phyloP scores from a whole-genome alignment of 1,284 basidiomycete genomes.

The Pseudozyma thailandica region DNA sequence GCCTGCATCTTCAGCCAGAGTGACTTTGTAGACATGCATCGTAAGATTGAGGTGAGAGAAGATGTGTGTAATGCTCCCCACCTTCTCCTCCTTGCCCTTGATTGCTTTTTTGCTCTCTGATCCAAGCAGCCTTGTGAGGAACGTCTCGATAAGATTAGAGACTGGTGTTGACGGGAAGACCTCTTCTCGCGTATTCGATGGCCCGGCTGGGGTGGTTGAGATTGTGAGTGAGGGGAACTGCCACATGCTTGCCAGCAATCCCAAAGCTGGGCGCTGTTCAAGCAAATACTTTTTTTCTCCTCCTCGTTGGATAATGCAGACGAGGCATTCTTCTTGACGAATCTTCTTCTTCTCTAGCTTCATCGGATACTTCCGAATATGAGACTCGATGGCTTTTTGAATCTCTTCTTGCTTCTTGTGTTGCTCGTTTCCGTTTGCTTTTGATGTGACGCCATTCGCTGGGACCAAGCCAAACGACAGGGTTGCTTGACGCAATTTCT shows the following conservation, averaged over 20 bases:
- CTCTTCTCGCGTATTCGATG: not conserved
- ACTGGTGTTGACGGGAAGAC: conserved; percentile 5
- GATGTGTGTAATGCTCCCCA: conserved; percentile 75
- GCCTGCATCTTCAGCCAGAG: not conserved
- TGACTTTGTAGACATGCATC: conserved; percentile 75
- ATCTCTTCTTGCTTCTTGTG: not conserved
- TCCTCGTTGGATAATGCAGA: conserved; percentile 75
- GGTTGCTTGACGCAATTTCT: conserved; percentile 39
- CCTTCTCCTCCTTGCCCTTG: conserved; percentile 7
- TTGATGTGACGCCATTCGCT: conserved; percentile 2
- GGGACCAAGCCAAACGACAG: conserved; percentile 30
- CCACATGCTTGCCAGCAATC: conserved; percentile 60
- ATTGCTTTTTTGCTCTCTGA: not conserved
- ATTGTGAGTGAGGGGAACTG: conserved; percentile 60
- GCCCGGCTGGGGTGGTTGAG: conserved; percentile 25
- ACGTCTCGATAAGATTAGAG: conserved; percentile 18
- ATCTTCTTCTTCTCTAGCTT: conserved; percentile 83
- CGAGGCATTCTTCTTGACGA: conserved; percentile 84
- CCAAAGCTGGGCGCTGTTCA: conserved; percentile 41
- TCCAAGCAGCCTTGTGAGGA: conserved; percentile 13
- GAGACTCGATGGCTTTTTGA: conserved; percentile 22
- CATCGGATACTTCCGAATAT: conserved; percentile 85
- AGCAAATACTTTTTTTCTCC: conserved; percentile 20
- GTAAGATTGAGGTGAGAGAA: conserved; percentile 93
- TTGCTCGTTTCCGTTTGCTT: conserved; percentile 6